Conservation (phyloP, 1,284 basidiomycete species). For the Hymenochaete sp. region DNA sequence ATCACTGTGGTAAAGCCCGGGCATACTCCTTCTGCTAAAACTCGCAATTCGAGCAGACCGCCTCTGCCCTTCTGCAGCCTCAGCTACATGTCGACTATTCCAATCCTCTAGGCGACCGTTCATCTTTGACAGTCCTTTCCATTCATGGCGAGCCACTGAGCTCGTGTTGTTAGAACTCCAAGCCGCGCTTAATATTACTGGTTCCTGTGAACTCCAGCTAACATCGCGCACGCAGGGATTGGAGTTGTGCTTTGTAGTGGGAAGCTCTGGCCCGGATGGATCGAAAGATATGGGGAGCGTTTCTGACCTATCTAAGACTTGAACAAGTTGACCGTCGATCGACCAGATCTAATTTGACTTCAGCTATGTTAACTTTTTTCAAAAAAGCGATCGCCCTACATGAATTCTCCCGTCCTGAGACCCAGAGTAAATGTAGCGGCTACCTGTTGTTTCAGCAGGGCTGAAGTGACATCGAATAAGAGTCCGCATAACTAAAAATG, state of each 20-base stretch:
- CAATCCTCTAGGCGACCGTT: constrained; percentile 64
- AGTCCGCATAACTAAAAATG: constrained; percentile 90
- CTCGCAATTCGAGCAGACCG: no score
- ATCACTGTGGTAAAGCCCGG: no score
- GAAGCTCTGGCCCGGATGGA: constrained; percentile 49
- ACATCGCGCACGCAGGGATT: constrained; percentile 81
- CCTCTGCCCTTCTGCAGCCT: no score
- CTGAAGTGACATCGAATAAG: constrained; percentile 96
- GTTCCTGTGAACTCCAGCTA: constrained; percentile 80
- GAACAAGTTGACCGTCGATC: constrained; percentile 77
- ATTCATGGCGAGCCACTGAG: constrained; percentile 83
- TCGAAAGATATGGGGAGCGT: constrained; percentile 65
- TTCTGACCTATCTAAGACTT: constrained; percentile 76
- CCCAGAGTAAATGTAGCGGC: constrained; percentile 91
- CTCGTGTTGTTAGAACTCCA: constrained; percentile 66
- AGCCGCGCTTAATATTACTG: constrained; percentile 83
- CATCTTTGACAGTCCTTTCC: constrained; percentile 82
- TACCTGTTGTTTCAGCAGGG: constrained; percentile 84
- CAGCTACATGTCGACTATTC: constrained; percentile 44
- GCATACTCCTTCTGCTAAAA: no score
- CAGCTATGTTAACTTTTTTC: no score
- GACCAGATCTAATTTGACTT: constrained; percentile 89
- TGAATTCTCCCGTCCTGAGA: constrained; percentile 78
- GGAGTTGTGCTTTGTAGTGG: constrained; percentile 21
- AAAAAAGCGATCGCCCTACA: constrained; percentile 35